Evolutionary conservation across 352 stramenopile genomes (phyloP).

Genomic region (Globisporangium solare): DNA sequence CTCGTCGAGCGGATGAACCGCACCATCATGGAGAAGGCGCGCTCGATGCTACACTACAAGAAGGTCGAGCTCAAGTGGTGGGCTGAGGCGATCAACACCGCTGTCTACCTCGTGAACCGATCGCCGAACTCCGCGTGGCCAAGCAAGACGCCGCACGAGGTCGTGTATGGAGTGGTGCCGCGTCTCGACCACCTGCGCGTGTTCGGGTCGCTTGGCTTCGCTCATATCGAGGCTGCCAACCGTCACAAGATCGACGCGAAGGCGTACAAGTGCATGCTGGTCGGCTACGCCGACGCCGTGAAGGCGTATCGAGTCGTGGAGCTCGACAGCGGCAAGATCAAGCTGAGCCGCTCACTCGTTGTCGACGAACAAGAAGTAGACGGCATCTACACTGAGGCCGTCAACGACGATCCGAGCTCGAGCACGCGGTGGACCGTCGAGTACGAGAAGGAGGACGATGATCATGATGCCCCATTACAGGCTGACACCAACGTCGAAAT

Average conservation of each 20-base stretch:
- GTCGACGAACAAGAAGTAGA: too few species aligned
- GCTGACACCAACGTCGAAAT: too few species aligned
- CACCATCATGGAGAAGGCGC: constrained; percentile 20
- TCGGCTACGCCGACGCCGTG: constrained; percentile 17
- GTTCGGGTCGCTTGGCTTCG: constrained; percentile 14
- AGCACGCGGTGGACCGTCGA: too few species aligned
- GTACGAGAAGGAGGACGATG: too few species aligned
- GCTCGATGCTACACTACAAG: constrained; percentile 24
- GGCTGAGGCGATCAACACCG: constrained; percentile 24
- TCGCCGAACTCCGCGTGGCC: not conserved
- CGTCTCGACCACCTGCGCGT: constrained; percentile 16
- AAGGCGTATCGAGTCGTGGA: constrained; percentile 15
- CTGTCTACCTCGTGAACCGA: constrained; percentile 24
- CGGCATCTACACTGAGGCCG: too few species aligned
- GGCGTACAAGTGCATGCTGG: constrained; percentile 17
- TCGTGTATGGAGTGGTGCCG: not conserved
- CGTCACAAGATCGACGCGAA: constrained; percentile 15
- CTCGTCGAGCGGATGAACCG: constrained; percentile 28
- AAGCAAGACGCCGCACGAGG: constrained; percentile 12
- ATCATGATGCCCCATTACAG: too few species aligned
- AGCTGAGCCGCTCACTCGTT: too few species aligned
- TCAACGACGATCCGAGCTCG: too few species aligned
- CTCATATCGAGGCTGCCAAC: constrained; percentile 1
- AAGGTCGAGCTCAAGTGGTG: constrained; percentile 19
- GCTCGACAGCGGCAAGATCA: too few species aligned